These are phyloP conservation scores for Cryoendolithus antarcticus DNA, from an alignment of 2,329 filamentous ascomycete genomes.

Conservation along the genomic window DNA sequence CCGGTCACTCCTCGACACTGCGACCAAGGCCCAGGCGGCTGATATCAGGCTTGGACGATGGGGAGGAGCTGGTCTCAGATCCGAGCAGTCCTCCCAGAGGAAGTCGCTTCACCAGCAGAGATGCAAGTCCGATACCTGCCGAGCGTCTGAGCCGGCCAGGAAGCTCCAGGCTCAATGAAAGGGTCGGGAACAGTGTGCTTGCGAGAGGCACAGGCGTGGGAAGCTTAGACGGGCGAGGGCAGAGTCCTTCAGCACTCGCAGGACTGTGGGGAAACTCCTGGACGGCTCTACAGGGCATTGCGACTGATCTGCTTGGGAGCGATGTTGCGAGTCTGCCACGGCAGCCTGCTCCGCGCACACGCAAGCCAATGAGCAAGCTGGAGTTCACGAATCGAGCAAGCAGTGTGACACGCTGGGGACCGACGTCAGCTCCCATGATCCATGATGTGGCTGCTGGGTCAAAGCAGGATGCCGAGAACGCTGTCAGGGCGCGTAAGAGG, in stretches of 20 bases:
- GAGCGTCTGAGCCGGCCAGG: constrained; percentile 3
- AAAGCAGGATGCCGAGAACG: constrained; percentile 33
- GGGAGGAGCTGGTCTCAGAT: constrained; percentile 24
- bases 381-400: constrained; percentile 7
- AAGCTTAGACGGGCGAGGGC: neutral
- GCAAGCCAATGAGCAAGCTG: constrained; percentile 18
- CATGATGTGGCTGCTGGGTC: constrained; percentile 32
- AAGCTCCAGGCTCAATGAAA: constrained; percentile 4
- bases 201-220: constrained; percentile 1
- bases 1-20: constrained; percentile 25
- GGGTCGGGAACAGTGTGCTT: neutral
- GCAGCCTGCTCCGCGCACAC: constrained; percentile 13
- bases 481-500: constrained; percentile 38
- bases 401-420: constrained; percentile 36
- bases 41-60: constrained; percentile 36
- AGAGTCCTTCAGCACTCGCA: constrained; percentile 22
- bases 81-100: constrained; percentile 21
- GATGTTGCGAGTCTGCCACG: constrained; percentile 15
- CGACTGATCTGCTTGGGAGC: constrained; percentile 35
- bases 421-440: constrained; percentile 23
- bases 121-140: constrained; percentile 5
- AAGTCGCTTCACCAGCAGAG: constrained; percentile 3
- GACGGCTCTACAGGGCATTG: constrained; percentile 37
- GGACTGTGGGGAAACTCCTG: constrained; percentile 37
- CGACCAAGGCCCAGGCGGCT: constrained; percentile 35